Evolutionary conservation across 2,329 filamentous ascomycete genomes (phyloP).

Genomic region (Mollisiaceae sp.): DNA sequence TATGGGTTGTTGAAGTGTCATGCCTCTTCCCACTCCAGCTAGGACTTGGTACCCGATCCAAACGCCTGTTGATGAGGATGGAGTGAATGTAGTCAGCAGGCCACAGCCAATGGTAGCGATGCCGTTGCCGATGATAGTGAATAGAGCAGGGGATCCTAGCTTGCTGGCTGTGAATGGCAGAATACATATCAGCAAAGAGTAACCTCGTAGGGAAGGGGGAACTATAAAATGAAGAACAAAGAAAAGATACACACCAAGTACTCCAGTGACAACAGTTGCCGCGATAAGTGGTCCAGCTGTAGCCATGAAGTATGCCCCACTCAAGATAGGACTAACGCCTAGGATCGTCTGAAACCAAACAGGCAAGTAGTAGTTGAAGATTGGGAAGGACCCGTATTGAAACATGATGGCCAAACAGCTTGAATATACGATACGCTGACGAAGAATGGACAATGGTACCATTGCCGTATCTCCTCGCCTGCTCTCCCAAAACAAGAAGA

Average conservation of each 20-base stretch:
- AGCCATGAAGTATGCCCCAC: conserved; percentile 40
- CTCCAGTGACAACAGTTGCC: conserved; percentile 27
- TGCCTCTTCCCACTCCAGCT: conserved; percentile 32
- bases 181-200: neutral
- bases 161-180: conserved; percentile 30
- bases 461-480: conserved; percentile 36
- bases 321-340: conserved; percentile 31
- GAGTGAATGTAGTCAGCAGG: conserved; percentile 42
- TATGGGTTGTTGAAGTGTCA: conserved; percentile 36
- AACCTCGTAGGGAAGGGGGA: neutral
- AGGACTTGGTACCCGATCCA: conserved; percentile 39
- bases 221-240: neutral
- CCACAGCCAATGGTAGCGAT: conserved; percentile 42
- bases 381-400: conserved; percentile 21
- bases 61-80: conserved; percentile 20
- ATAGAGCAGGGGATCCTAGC: conserved; percentile 43
- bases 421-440: conserved; percentile 30
- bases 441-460: conserved; percentile 33
- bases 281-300: conserved; percentile 27
- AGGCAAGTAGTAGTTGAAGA: conserved; percentile 37
- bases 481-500: conserved; percentile 36
- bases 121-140: conserved; percentile 39
- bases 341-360: conserved; percentile 44
- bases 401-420: conserved; percentile 18
- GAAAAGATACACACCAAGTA: conserved; percentile 27